Evolutionary conservation across 2,329 filamentous ascomycete species (phyloP), one percentile per base, ranked within the genome.

Genomic region (Hypoxylon sp.): DNA sequence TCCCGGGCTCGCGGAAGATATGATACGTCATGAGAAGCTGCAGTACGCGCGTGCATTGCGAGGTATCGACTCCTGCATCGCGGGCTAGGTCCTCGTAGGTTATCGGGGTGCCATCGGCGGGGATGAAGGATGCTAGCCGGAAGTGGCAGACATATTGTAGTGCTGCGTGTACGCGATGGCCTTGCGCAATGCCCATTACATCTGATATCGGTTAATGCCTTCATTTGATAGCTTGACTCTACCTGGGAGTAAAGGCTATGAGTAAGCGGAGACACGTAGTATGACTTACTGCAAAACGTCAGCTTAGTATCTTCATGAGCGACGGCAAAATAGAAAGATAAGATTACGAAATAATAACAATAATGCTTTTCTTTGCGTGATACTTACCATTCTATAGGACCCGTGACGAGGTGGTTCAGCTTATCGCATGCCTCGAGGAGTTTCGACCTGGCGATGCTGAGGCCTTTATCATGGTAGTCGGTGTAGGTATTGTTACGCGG

Each of bases 381-480:
- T 22, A 66, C 68, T 66, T 11, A 68, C 68, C 68, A 72, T 64
- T 72, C 70, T 57, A 71, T 68, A 47, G 70, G 70, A 44, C 70
- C 70, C 3, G 63, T 68, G 0, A 72, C 70, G 8, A 72, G 63
- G 50, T 68, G 68, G 65, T 68, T 69, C 17, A 72, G 44, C 58
- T 72, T 72, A 55, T 72, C 70, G 68, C 70, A 72, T 4, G 70
- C 70, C 37, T 72, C 70, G 63, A 72, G 70, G 2, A 72, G 63
- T 42, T 65, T 67, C 5, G 70, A 72, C 44, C 70, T 63, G 37
- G 70, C 70, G 50, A 67, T 63, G 54, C 56, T 67, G 63, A 72
- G 70, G 62, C 63, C 62, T 70, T 70, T 67, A 69, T 70, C 67
- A 54, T 70, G 66, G 14, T 70, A 65, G 17, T 71, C 63, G 3